Conservation (phyloP, 495 filamentous ascomycete species). For the Aspergillus nanangensis region DNA sequence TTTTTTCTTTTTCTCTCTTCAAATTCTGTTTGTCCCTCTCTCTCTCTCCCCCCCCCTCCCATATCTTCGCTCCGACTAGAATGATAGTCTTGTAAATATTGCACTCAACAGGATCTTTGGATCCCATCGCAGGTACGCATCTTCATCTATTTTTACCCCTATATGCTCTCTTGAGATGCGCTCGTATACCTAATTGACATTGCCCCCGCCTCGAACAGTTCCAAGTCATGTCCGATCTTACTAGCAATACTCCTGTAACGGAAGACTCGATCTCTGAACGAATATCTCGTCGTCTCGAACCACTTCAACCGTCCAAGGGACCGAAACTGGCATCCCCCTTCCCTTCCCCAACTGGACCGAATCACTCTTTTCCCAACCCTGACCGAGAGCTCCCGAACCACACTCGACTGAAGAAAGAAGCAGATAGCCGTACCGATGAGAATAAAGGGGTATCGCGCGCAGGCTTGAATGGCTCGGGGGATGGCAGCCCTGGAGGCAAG, state of each 20-base stretch:
- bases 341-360: conserved; percentile 30
- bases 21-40: too few species aligned
- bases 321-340: conserved; percentile 28
- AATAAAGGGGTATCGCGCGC: conserved; percentile 16
- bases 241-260: conserved; percentile 13
- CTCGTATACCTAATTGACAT: not conserved
- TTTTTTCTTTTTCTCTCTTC: too few species aligned
- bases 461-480: conserved; percentile 14
- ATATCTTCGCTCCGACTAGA: too few species aligned
- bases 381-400: conserved; percentile 4
- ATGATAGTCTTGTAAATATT: too few species aligned
- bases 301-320: conserved; percentile 17
- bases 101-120: too few species aligned
- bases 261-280: too few species aligned
- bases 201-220: not conserved
- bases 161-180: not conserved
- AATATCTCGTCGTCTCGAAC: conserved; percentile 21
- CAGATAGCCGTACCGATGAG: not conserved
- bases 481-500: conserved; percentile 16
- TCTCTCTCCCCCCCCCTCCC: too few species aligned
- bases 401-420: conserved; percentile 2
- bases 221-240: conserved; percentile 24
- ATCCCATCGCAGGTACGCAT: conserved; percentile 29
- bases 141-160: not conserved
- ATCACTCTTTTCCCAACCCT: conserved; percentile 13